phyloP scores from a whole-genome alignment of 1,139 yeast species.

The Sugiyamaella pinicola region DNA sequence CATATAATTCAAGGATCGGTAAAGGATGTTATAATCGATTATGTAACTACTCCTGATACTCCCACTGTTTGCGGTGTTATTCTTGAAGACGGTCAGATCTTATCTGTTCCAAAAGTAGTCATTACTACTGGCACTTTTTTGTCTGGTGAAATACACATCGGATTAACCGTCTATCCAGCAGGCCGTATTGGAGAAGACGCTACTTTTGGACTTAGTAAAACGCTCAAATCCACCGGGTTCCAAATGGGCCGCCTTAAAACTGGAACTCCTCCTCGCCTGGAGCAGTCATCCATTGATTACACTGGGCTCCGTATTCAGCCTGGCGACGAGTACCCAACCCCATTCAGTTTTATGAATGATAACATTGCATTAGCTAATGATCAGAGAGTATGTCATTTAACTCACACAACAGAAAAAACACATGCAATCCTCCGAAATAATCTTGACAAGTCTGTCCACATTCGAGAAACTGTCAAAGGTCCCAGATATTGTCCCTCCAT shows the following conservation, averaged over 20 bases:
- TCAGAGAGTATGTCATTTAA: constrained; percentile 73
- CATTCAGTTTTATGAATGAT: constrained; percentile 88
- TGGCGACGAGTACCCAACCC: constrained; percentile 79
- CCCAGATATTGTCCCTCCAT: constrained; percentile 98
- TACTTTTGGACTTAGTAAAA: constrained; percentile 82
- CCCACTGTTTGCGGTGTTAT: constrained; percentile 64
- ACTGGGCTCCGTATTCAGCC: constrained; percentile 60
- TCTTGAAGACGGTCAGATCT: constrained; percentile 63
- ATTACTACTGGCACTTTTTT: constrained; percentile 96
- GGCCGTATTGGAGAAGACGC: constrained; percentile 95
- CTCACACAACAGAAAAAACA: constrained; percentile 73
- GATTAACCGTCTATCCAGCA: constrained; percentile 75
- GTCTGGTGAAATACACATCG: constrained; percentile 93
- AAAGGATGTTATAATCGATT: constrained; percentile 76
- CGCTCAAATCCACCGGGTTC: constrained; percentile 77
- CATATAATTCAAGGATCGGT: constrained; percentile 73
- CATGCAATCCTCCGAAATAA: constrained; percentile 71
- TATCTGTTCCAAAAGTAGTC: constrained; percentile 69
- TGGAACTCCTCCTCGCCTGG: constrained; percentile 94
- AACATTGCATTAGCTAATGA: constrained; percentile 53
- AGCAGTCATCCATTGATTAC: constrained; percentile 70
- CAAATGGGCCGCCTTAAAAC: constrained; percentile 88
- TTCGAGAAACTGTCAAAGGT: constrained; percentile 91
- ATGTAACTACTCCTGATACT: constrained; percentile 22
- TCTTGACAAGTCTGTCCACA: constrained; percentile 82